Conservation (phyloP, 2,329 filamentous ascomycete genomes). For the Aspergillus pseudotamarii region DNA sequence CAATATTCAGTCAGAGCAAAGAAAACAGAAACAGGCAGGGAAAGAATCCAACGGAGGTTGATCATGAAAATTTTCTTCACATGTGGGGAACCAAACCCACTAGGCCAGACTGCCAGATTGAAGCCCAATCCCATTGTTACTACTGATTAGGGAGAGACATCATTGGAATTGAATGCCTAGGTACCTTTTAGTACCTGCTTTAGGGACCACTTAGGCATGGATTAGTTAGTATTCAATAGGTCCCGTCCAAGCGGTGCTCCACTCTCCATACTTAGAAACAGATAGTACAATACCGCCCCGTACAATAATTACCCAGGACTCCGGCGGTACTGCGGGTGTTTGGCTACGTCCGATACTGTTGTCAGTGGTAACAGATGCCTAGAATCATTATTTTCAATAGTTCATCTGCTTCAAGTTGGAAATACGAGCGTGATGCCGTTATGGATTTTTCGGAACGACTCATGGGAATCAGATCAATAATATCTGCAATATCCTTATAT, state of each 20-base stretch:
- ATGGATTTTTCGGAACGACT: neutral
- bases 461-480: neutral
- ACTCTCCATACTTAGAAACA: constrained; percentile 25
- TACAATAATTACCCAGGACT: neutral
- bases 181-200: constrained; percentile 22
- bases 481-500: neutral
- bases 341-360: neutral
- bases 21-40: neutral
- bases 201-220: constrained; percentile 18
- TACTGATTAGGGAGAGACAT: constrained; percentile 10
- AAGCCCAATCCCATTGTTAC: constrained; percentile 24
- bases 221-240: constrained; percentile 9
- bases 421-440: neutral
- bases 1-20: neutral
- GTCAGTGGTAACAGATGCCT: neutral
- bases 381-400: constrained; percentile 2
- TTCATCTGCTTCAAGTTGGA: neutral
- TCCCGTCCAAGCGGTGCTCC: constrained; percentile 15
- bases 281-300: constrained; percentile 4
- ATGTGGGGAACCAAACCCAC: constrained; percentile 19
- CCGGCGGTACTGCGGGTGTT: neutral
- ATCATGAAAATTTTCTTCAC: constrained; percentile 20
- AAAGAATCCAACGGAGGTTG: neutral
- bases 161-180: constrained; percentile 8
- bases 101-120: constrained; percentile 13